Conservation (phyloP, 495 filamentous ascomycete species). For the Mycothermus thermophilus region DNA sequence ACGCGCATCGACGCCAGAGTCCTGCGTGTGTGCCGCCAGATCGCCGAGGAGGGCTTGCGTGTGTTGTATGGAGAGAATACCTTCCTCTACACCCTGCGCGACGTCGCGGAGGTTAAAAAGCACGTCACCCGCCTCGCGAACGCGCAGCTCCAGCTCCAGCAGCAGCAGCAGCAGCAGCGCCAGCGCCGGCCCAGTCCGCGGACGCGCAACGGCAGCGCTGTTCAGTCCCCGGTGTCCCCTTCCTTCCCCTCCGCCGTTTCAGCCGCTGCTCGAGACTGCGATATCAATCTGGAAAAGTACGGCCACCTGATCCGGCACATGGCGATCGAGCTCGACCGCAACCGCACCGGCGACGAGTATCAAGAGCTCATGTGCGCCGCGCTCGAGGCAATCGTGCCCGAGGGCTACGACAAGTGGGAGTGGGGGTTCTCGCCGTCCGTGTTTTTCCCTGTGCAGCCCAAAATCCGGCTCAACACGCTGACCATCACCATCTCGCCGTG, state of each 20-base stretch:
- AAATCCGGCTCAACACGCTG: slow-evolving; percentile 21
- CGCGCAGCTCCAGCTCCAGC: too few relatives aligned
- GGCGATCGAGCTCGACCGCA: slow-evolving; percentile 23
- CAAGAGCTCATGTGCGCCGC: slow-evolving; percentile 10
- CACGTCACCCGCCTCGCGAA: neutral
- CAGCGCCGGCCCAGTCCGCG: neutral
- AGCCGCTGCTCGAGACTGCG: too few relatives aligned
- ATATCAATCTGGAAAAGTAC: slow-evolving; percentile 21
- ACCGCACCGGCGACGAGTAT: slow-evolving; percentile 15
- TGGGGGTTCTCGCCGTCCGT: neutral
- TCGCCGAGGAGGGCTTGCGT: slow-evolving; percentile 15
- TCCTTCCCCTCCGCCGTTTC: too few relatives aligned
- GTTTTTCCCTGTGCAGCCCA: neutral
- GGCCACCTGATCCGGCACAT: slow-evolving; percentile 26
- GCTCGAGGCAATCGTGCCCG: slow-evolving; percentile 6
- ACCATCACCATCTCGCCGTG: slow-evolving; percentile 15
- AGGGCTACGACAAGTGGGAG: too few relatives aligned
- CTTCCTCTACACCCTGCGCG: slow-evolving; percentile 27
- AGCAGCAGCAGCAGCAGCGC: neutral
- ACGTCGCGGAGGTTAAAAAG: slow-evolving; percentile 9
- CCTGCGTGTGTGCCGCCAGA: slow-evolving; percentile 16
- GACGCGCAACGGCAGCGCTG: too few relatives aligned
- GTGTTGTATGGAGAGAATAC: slow-evolving; percentile 29
- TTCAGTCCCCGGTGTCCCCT: too few relatives aligned
- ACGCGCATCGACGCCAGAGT: slow-evolving; percentile 17